Base-by-base conservation (phyloP, 768 basidiomycete genomes). In the Tylopilus sp. region DNA sequence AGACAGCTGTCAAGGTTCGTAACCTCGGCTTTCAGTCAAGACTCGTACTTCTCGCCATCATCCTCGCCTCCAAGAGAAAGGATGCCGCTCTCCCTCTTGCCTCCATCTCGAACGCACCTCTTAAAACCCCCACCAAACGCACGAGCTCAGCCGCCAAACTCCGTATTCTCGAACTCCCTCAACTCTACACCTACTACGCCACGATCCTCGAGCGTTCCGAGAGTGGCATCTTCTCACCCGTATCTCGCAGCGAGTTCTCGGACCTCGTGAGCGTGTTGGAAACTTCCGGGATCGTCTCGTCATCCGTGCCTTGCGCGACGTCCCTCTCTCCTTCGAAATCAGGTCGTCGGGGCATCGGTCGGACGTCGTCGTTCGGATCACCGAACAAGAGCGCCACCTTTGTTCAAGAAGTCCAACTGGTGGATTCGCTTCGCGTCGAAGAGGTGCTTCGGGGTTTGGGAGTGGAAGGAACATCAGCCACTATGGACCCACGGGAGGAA, bases 361-460 rank as follows among this genome's bases (percentile, higher is more conserved):
- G 87, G 18, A 74, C 82, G 3, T 61, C 75, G 4, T 88, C 86
- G 1, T 87, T 87, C 54, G 75, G 75, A 48, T 66, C 48, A 30
- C 59, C 48, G 22, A 48, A 51, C 55, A 73, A 65, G 51, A 51
- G 53, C 22, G 46, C 48, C n/a, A 28, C 64, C 2, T 61, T 59
- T 40, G 60, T 67, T 40, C 80, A 83, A 44, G 77, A 86, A 20
- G 52, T 71, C 22, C 73, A 71, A 43, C 71, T 90, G 31, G 79
- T 75, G 3, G 75, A 81, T n/a, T 82, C 82, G 22, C 74, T 88
- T 25, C 79, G 85, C 61, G 69, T 70, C 3, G 86, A 86, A 28
- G 88, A 91, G 58, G 75, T 88, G 6, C 67, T 84, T n/a, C 79
- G 86, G 39, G 88, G 86, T 0, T 63, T 91, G 33, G 88, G 87